Conservation (phyloP, 2,329 filamentous ascomycete genomes). For the Pyrenochaeta sp. region DNA sequence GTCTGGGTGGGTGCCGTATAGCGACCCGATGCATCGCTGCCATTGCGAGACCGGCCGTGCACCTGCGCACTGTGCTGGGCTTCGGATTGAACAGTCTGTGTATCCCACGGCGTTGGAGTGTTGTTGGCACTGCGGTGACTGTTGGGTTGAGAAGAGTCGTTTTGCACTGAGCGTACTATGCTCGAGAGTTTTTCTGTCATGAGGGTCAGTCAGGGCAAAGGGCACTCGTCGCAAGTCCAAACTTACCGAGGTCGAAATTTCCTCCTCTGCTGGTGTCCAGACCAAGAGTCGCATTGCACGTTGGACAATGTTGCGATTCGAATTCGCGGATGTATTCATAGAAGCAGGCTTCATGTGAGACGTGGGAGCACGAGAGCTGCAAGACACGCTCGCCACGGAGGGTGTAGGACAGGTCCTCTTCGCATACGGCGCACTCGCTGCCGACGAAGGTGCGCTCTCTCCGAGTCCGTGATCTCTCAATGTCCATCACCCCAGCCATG, state of each 20-base stretch:
- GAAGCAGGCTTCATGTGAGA: conserved; percentile 97
- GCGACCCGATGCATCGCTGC: conserved; percentile 43
- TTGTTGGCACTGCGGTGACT: conserved; percentile 57
- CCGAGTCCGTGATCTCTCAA: conserved; percentile 79
- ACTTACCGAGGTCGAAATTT: conserved; percentile 87
- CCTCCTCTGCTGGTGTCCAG: conserved; percentile 92
- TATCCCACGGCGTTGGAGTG: conserved; percentile 74
- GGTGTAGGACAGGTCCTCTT: conserved; percentile 95
- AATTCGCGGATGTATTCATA: conserved; percentile 98
- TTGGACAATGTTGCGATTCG: conserved; percentile 91
- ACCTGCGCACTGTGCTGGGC: conserved; percentile 57
- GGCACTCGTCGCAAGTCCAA: conserved; percentile 8
- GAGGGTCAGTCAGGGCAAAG: conserved; percentile 19
- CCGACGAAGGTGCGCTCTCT: conserved; percentile 95
- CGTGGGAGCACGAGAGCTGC: conserved; percentile 95
- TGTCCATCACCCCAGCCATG: conserved; percentile 73
- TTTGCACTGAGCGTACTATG: conserved; percentile 84
- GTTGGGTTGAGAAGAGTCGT: conserved; percentile 57
- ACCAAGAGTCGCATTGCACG: conserved; percentile 89
- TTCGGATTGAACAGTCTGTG: conserved; percentile 49
- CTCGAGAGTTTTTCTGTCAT: conserved; percentile 89
- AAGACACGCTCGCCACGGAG: conserved; percentile 91
- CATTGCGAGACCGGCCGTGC: conserved; percentile 39
- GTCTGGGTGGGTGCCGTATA: conserved; percentile 35
- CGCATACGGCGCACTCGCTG: conserved; percentile 92